Percentiles rank a stretch among this genome's conserved stretches.
These are phyloP conservation scores for Choiromyces venosus DNA, from an alignment of 495 filamentous ascomycete species.

Conservation along the genomic window DNA sequence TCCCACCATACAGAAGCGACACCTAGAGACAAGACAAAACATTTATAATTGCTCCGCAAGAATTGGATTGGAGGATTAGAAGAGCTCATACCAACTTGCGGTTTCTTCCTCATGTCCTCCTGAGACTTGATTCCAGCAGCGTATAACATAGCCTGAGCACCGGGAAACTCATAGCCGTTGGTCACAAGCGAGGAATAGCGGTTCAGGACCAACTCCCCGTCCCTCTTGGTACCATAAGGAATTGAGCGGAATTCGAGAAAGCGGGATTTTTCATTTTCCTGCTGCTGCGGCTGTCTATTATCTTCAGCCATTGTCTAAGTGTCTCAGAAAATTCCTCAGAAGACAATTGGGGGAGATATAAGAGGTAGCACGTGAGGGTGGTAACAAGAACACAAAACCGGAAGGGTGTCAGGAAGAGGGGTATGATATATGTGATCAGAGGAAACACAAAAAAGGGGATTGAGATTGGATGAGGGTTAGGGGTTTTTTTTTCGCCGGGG, in stretches of 20 bases:
- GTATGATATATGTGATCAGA: constrained; percentile 1
- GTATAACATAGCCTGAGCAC: constrained; percentile 95
- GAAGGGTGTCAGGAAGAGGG: constrained; percentile 24
- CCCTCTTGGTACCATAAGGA: constrained; percentile 46
- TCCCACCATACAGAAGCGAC: constrained; percentile 95
- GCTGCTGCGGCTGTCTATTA: constrained; percentile 21
- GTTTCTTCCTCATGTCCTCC: constrained; percentile 80
- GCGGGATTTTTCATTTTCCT: constrained; percentile 29
- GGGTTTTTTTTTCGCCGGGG: constrained; percentile 11
- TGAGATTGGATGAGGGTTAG: constrained; percentile 25
- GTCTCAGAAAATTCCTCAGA: constrained; percentile 15
- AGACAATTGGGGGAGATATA: constrained; percentile 3
- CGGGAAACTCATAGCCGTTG: constrained; percentile 84
- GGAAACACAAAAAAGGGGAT: not conserved
- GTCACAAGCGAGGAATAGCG: constrained; percentile 67
- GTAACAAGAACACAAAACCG: constrained; percentile 18
- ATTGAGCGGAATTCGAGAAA: constrained; percentile 39
- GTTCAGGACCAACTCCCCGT: constrained; percentile 64
- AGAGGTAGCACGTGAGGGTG: constrained; percentile 5
- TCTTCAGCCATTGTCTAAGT: constrained; percentile 24
- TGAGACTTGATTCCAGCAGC: constrained; percentile 81
- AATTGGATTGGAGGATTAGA: constrained; percentile 6
- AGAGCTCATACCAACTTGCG: constrained; percentile 68
- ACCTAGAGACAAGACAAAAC: constrained; percentile 31
- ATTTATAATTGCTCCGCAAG: not conserved